phyloP scores from a whole-genome alignment of 2,329 filamentous ascomycete genomes.

The Chaetomium sp. region DNA sequence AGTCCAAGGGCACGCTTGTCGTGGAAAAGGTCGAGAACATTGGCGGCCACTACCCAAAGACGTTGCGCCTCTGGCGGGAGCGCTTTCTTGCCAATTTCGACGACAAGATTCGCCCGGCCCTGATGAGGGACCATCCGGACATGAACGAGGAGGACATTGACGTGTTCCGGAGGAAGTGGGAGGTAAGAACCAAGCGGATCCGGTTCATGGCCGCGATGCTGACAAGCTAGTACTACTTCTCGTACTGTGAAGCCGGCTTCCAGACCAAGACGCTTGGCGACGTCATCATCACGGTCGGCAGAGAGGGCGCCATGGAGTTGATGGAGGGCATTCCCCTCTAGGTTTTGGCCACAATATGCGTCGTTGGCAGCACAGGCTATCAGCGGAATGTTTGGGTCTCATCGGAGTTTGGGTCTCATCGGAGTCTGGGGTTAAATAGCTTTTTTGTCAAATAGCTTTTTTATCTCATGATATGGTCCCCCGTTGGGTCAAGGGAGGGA shows the following conservation, averaged over 20 bases:
- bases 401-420: not conserved
- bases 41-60: slow-evolving; percentile 71
- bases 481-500: not conserved
- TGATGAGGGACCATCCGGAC: slow-evolving; percentile 58
- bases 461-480: too few relatives aligned
- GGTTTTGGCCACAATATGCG: not conserved
- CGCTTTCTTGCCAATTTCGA: slow-evolving; percentile 67
- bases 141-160: slow-evolving; percentile 65
- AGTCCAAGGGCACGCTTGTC: slow-evolving; percentile 63
- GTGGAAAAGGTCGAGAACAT: slow-evolving; percentile 72
- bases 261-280: slow-evolving; percentile 71
- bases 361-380: not conserved
- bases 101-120: slow-evolving; percentile 58
- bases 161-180: slow-evolving; percentile 71
- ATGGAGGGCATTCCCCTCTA: slow-evolving; percentile 70
- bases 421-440: not conserved
- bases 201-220: slow-evolving; percentile 13
- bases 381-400: not conserved
- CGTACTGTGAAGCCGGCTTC: slow-evolving; percentile 75
- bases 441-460: not conserved
- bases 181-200: slow-evolving; percentile 47
- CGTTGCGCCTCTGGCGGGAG: slow-evolving; percentile 68
- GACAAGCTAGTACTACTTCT: slow-evolving; percentile 67
- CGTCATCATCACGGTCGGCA: slow-evolving; percentile 69
- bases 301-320: slow-evolving; percentile 66